Evolutionary conservation across 2,329 filamentous ascomycete species (phyloP), one percentile per base, ranked within the genome.

Genomic region (Ophiocordyceps polyrhachis-furcata): DNA sequence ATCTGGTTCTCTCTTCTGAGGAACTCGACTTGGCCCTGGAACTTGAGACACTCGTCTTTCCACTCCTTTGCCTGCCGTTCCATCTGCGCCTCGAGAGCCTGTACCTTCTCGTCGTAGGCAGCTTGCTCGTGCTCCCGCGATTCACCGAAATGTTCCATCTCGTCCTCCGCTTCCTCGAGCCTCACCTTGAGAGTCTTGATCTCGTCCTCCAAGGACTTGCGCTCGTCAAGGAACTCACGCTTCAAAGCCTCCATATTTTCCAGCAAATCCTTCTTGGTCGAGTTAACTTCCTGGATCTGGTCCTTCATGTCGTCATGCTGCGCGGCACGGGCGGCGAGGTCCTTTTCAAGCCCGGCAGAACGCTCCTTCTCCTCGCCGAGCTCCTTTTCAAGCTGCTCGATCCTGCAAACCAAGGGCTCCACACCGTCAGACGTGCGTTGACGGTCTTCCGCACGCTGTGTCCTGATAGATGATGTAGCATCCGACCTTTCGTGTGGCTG

Each of bases 231-330:
- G 52, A 94, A 95, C 55, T 96, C 91, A 23, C 77, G 78, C 61
- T 95, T 86, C 51, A 93, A 75, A 13, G 88, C 81, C 56, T 96
- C 87, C 66, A 98, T 85, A 56, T 98, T 98, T 51, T 85, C 81
- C 63, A 98, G 78, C 11, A 98, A 74, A 59, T 96, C 91, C 53
- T 83, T 83, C 61, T 98, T 98, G 1, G 83, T 95, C 3, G 85
- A 88, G 53, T 91, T 85, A 6, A 77, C 84, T 59, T 96, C 89
- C 50, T 91, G 78, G 49, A 94, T 74, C 53, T 79, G 80, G 55
- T 68, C 74, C 64, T 73, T 79, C 56, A 74, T 74, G 53, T 76
- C 71, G 52, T 67, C 73, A 56, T 74, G 75, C 51, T 70, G 73
- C 43, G 68, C 74, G 50, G 58, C 67, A 44, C 71, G 71, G 3